Evolutionary conservation across 2,329 filamentous ascomycete species (phyloP), one percentile per base, ranked within the genome.

Genomic region (Botrytis paeoniae): DNA sequence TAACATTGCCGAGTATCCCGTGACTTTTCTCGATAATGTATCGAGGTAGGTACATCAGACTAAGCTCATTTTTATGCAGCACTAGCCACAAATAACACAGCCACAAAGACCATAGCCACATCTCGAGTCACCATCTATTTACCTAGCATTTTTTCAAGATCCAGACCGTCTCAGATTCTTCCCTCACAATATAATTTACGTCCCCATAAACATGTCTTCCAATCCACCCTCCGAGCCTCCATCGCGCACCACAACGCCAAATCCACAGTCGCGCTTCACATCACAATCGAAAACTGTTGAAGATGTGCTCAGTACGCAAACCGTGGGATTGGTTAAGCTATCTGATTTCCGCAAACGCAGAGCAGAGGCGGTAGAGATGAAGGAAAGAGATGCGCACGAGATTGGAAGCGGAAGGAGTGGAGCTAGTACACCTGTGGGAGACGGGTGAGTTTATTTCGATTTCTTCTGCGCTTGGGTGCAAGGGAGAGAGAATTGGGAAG

Each of bases 321-420:
- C 80, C 0, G 94, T 98, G 77, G 96, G 96, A 59, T 90, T 99
- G 4, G 95, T 98, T 70, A 89, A 93, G 73, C 90, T 98, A 61
- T 94, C 93, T 76, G 96, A 98, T 81, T 98, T 97, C 82, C 94
- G 95, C 82, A 98, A 99, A 84, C 91, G 96, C 74, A 93, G 95
- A 82, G 95, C 94, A 78, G 94, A 98, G 83, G 93, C 95, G n/a
- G 85, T 97, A 65, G 95, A 98, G 82, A 91, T 93, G 80, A 95
- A 96, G 80, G 93, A 96, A 80, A 89, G 92, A 79, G 93, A 96
- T 79, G 91, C 89, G 20, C 89, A 91, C 79, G 92, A 93, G 77
- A 87, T 85, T 59, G 69, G 41, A 10, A 68, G 61, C 4, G 59
- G 43, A 20, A 63, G 69, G 35, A 78, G 76, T 60, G 77, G 75